Evolutionary conservation across 306 rosid genomes (phyloP).

Genomic region (Astragalus glycyphyllos): DNA sequence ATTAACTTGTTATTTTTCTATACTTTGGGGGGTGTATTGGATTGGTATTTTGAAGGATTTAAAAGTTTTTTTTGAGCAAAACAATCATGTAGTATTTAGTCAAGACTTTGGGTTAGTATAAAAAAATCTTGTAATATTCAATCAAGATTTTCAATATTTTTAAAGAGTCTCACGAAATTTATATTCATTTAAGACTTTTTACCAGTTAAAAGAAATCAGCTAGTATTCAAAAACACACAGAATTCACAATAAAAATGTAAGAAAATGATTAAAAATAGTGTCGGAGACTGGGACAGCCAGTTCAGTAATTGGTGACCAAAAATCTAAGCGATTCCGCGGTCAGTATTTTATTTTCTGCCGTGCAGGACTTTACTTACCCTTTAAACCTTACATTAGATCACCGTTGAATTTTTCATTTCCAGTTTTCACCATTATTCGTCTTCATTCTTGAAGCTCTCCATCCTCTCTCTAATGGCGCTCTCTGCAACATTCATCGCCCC

Average conservation of each 20-base stretch:
- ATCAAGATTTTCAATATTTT: too few relatives aligned
- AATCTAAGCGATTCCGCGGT: constrained; percentile 44
- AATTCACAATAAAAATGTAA: not conserved
- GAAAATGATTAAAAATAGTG: not conserved
- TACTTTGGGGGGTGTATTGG: too few relatives aligned
- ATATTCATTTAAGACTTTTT: too few relatives aligned
- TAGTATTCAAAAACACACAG: too few relatives aligned
- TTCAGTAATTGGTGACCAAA: constrained; percentile 1
- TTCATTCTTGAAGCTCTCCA: constrained; percentile 31
- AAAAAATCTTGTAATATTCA: too few relatives aligned
- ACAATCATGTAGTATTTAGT: too few relatives aligned
- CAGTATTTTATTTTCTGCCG: constrained; percentile 35
- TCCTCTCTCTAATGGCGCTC: constrained; percentile 65
- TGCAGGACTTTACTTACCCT: not conserved
- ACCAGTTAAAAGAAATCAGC: too few relatives aligned
- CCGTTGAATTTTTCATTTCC: not conserved
- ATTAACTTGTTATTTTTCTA: too few relatives aligned
- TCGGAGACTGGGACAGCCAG: not conserved
- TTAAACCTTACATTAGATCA: not conserved
- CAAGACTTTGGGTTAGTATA: too few relatives aligned
- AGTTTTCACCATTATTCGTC: not conserved
- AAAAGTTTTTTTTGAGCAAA: too few relatives aligned
- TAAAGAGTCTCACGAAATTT: too few relatives aligned
- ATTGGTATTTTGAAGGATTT: too few relatives aligned
- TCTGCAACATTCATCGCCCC: constrained; percentile 63